Percentiles rank a stretch among this genome's conserved stretches.
These are phyloP conservation scores for Auriculariales sp. DNA, from an alignment of 768 basidiomycete species.

Conservation along the genomic window DNA sequence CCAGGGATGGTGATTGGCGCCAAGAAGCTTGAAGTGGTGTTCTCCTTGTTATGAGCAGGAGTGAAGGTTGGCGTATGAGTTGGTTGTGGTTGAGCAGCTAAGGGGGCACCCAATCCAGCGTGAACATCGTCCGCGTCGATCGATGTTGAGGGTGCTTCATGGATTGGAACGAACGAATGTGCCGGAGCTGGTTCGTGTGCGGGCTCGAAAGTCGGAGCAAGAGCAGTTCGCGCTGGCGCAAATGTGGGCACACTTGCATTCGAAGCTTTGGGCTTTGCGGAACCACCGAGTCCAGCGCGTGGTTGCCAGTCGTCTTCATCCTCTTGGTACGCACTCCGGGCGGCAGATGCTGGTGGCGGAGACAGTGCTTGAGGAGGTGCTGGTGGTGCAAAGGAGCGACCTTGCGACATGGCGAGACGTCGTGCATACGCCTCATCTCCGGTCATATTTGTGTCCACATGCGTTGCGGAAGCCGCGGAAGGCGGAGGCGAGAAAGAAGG, in stretches of 20 bases:
- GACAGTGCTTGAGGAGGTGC: constrained; percentile 3
- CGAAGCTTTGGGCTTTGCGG: too few relatives aligned
- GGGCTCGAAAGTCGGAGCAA: constrained; percentile 14
- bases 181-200: constrained; percentile 8
- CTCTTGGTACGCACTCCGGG: constrained; percentile 2
- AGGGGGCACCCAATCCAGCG: too few relatives aligned
- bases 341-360: constrained; percentile 3
- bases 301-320: neutral
- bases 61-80: too few relatives aligned
- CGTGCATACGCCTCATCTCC: constrained; percentile 75
- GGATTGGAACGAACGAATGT: constrained; percentile 11
- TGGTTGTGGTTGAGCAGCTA: too few relatives aligned
- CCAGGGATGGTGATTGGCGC: too few relatives aligned
- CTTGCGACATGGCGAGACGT: constrained; percentile 52
- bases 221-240: constrained; percentile 46
- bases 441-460: constrained; percentile 28
- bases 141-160: too few relatives aligned
- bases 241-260: constrained; percentile 58
- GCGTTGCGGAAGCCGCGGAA: constrained; percentile 21
- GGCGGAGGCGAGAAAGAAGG: constrained; percentile 10
- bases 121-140: too few relatives aligned
- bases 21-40: too few relatives aligned
- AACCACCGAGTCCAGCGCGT: constrained; percentile 1
- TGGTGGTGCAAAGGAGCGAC: constrained; percentile 6
- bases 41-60: too few relatives aligned